Base-by-base conservation (phyloP, 345 rosid species). In the Pugionium dolabratum region DNA sequence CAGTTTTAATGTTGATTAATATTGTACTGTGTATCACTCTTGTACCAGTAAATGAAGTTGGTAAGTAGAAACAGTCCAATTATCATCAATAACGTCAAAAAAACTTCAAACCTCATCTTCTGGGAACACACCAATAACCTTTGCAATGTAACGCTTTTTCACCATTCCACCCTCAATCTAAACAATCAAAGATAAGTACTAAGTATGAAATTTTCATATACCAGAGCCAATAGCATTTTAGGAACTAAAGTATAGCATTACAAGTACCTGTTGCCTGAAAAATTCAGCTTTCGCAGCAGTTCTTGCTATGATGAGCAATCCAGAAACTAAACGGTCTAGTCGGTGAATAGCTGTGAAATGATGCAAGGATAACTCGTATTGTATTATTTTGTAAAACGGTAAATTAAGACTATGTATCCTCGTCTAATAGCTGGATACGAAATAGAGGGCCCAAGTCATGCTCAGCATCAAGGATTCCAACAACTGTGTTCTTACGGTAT, bases 381-480 rank as follows among this genome's bases (percentile, higher is more conserved):
- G 56, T 35, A 48, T 11, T 3, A 52, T 44, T 9, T 41, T 7
- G 4, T 3, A 2, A 62, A 47, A 48, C 7, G 39, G 47, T 51
- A 68, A 31, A 36, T 4, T 11, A 51, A 59, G 42, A 53, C 54
- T 34, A 59, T 32, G 9, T 9, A 31, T 45, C 11, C 7, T 35
- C 31, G 9, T 59, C 44, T 47, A 47, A 27, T 34, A 32, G 39
- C 3, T 71, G 97, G 97, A 90, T 88, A 94, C 93, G 86, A 81
- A 88, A 88, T 35, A 94, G 61, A 69, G 96, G 81, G 40, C 88
- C 86, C 67, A 90, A 56, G 44, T 72, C 88, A 71, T 86, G 81
- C 78, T 94, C 99, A 30, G 97, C 97, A 69, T 86, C 85, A 75
- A 94, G 97, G 81, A 94, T 85, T 68, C 99, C 93, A 65, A 94